Evolutionary conservation across 2,329 filamentous ascomycete species (phyloP), one percentile per base, ranked within the genome.

Genomic region (Neopestalotiopsis clavispora): DNA sequence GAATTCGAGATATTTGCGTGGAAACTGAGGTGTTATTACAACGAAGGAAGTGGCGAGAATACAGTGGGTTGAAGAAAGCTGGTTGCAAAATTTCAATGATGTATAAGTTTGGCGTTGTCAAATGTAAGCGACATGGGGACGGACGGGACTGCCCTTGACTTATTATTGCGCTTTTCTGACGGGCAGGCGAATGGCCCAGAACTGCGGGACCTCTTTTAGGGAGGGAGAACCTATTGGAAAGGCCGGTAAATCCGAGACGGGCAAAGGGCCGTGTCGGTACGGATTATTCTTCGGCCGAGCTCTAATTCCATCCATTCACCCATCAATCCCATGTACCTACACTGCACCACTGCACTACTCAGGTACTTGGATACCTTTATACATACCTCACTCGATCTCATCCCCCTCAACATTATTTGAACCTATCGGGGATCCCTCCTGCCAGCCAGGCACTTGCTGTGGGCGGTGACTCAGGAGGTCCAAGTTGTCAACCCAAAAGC

Each of bases 161-260:
- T 20, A 34, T 45, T 20, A 34, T 23, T 45, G 38, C 62, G 23
- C 30, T 65, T 65, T 49, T 23, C 23, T 65, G 20, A 42, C 23
- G 30, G 23, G 38, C 60, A 23, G 60, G n/a, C 34, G 32, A 63
- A 34, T n/a, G 45, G 45, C n/a, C 45, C 45, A 52, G 45, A 52
- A 52, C 45, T 52, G 23, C 57, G 23, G 20, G n/a, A 59, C 17
- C 57, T 13, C 20, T 58, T 28, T 28, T 13, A 32, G 30, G 57
- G 23, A 30, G 23, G 57, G 57, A 59, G 34, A 28, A 28, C 23
- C 23, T 28, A 28, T 28, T 28, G 23, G 23, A 63, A 23, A 38
- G 30, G 32, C 60, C 60, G 60, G 60, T 63, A 63, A 38, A 42
- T 63, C 60, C 60, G 60, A 63, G 60, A 30, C 32, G 28, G 45